Percentiles rank a stretch among this genome's conserved stretches.
phyloP scores from a whole-genome alignment of 305 asterid genomes.

The Fraxinus albicans region DNA sequence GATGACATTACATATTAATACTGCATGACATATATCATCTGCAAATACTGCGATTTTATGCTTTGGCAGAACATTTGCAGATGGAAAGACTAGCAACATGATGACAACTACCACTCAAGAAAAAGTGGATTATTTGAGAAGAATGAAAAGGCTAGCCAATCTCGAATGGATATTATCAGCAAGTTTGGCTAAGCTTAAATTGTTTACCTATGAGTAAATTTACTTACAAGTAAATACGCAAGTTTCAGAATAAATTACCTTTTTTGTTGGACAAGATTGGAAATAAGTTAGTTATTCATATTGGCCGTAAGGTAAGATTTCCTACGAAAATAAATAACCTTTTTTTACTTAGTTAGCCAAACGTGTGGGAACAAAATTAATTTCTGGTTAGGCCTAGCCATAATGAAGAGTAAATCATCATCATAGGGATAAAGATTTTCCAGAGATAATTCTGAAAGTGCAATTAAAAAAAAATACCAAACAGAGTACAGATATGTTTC shows the following conservation, averaged over 20 bases:
- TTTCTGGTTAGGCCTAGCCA: not conserved
- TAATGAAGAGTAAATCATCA: not conserved
- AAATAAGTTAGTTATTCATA: not conserved
- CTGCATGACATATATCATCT: not conserved
- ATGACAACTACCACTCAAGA: not conserved
- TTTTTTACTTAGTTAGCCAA: not conserved
- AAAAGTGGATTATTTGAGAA: not conserved
- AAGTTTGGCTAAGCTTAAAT: not conserved
- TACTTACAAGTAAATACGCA: not conserved
- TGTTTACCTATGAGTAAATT: not conserved
- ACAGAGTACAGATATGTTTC: not conserved
- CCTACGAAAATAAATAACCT: not conserved
- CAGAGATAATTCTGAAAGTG: not conserved
- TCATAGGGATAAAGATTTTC: not conserved
- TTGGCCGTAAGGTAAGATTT: not conserved
- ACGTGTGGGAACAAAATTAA: not conserved
- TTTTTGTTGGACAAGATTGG: not conserved
- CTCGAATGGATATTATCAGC: not conserved
- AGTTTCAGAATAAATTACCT: not conserved
- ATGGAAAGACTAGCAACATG: not conserved
- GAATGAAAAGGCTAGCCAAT: not conserved
- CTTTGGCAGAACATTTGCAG: not conserved
- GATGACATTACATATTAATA: constrained; percentile 14
- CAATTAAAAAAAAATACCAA: not conserved
- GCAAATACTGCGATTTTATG: not conserved